A percentile compares a stretch with the other conserved stretches of the same genome.
phyloP scores from a whole-genome alignment of 2,329 filamentous ascomycete genomes.

The Lasiodiplodia theobromae region DNA sequence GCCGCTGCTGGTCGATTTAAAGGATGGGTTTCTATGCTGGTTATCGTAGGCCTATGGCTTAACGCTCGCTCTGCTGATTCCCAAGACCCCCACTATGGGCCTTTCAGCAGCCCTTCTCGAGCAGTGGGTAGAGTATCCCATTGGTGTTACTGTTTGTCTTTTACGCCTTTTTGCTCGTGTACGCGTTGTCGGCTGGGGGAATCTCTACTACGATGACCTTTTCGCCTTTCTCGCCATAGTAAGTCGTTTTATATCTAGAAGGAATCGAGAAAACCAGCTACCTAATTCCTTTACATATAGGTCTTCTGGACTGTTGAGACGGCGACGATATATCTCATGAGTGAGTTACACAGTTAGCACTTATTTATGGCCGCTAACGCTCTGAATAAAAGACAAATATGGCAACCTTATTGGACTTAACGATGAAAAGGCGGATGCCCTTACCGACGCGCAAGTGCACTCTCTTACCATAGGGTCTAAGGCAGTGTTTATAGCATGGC shows the following conservation, averaged over 20 bases:
- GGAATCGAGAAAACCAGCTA: background rate
- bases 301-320: background rate
- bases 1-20: background rate
- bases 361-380: background rate
- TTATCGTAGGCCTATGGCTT: background rate
- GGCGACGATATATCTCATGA: background rate
- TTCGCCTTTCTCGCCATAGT: constrained; percentile 2
- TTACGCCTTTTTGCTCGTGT: background rate
- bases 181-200: constrained; percentile 5
- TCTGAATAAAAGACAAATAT: background rate
- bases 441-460: constrained; percentile 42
- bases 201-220: constrained; percentile 8
- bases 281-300: background rate
- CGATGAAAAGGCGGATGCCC: constrained; percentile 37
- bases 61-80: too few relatives aligned
- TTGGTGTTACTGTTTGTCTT: constrained; percentile 40
- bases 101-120: constrained; percentile 8
- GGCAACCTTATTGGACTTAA: constrained; percentile 20
- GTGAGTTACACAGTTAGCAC: background rate
- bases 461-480: constrained; percentile 45
- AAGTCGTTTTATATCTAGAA: background rate
- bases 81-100: background rate
- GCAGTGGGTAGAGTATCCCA: constrained; percentile 52
- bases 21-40: background rate
- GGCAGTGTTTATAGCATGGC: constrained; percentile 49